Evolutionary conservation across 2,329 filamentous ascomycete species (phyloP), one percentile per base, ranked within the genome.

Genomic region (Monascus ruber): DNA sequence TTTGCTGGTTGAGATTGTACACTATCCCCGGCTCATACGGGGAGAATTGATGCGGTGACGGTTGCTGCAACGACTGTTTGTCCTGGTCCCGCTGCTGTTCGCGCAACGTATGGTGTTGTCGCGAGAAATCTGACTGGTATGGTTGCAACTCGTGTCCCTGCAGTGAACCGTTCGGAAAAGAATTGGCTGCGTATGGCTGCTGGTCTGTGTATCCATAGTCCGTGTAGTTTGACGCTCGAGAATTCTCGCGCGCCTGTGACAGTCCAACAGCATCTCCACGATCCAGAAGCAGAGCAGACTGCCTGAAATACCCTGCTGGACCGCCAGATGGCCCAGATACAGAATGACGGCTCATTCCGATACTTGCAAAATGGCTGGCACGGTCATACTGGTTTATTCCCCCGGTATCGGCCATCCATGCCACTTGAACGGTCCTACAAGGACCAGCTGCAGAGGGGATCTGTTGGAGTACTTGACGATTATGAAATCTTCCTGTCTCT

Each of bases 361-460:
- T 47, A 43, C 49, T 53, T 41, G 56, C 51, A 56, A 76, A 71
- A 66, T 81, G 80, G 63, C 74, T 69, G 60, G 77, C 72, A 65
- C 74, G 71, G 65, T 83, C 83, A 74, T 82, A 77, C 70, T 83
- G 81, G 74, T 83, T 81, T 70, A 79, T 74, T 58, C 77, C 72
- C 59, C 75, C 77, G 65, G 76, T 76, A 69, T 80, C 77, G 66
- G 17, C 83, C 79, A 71, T 89, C 85, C 85, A 91, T 91, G 60
- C 77, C 79, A 69, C 70, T 61, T 56, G 68, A 64, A 61, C 67
- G 63, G 63, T 71, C 64, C 60, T 65, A 63, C 56, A 64, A 60
- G 64, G 68, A 67, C 62, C 70, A 67, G 65, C 67, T 69, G 65
- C 71, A 65, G 65, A 69, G 69, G 65, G 73, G 71, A 71, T 75